Evolutionary conservation across 2,329 filamentous ascomycete species (phyloP).

Genomic region (Dactylellina sp.): DNA sequence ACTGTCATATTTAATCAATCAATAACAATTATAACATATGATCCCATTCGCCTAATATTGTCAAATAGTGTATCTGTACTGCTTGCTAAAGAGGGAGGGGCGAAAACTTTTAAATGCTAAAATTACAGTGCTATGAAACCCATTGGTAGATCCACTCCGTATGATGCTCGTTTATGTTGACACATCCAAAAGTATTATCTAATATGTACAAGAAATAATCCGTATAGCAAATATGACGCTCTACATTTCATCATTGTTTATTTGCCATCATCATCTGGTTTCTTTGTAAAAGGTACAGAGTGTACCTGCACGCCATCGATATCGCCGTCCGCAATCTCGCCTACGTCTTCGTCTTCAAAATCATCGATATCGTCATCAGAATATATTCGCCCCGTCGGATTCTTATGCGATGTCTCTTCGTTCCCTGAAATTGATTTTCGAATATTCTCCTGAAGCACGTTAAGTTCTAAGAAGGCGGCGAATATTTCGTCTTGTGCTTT

Average conservation of each 20-base stretch:
- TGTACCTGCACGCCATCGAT: constrained; percentile 23
- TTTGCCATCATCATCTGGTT: constrained; percentile 18
- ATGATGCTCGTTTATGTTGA: no score
- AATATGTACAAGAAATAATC: constrained; percentile 46
- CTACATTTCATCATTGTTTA: neutral
- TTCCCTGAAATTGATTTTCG: constrained; percentile 24
- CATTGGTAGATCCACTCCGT: no score
- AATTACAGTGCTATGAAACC: no score
- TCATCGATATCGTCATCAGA: constrained; percentile 12
- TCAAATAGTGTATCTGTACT: no score
- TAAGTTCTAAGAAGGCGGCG: constrained; percentile 46
- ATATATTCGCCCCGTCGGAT: no score
- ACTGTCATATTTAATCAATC: no score
- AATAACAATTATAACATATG: no score
- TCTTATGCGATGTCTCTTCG: no score
- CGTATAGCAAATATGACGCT: constrained; percentile 8
- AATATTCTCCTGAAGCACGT: constrained; percentile 42
- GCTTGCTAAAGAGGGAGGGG: no score
- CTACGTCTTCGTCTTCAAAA: neutral
- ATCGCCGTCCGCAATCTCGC: constrained; percentile 9
- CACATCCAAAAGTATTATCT: neutral
- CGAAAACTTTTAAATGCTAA: no score
- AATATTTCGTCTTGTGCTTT: constrained; percentile 54
- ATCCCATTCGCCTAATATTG: no score
- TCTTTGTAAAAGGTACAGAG: neutral